These are phyloP conservation scores for Wallacemonas sp. DNA, from an alignment of 208 protist genomes.

Conservation along the genomic window DNA sequence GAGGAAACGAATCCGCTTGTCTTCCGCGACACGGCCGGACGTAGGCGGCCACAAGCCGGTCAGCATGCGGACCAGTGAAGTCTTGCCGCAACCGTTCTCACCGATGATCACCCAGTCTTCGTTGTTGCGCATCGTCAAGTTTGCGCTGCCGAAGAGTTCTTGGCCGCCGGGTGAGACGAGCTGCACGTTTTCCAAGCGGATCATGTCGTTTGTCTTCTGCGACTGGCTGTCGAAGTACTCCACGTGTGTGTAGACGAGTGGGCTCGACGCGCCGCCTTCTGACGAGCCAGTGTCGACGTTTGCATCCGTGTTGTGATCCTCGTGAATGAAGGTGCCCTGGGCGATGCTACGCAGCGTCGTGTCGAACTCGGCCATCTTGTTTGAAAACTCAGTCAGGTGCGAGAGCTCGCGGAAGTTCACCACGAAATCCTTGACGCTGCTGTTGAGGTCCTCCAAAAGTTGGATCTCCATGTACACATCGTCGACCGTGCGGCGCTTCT, in stretches of 20 bases:
- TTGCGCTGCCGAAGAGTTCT: conserved; percentile 59
- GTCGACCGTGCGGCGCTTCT: conserved; percentile 45
- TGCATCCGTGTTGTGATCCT: neutral
- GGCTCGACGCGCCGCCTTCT: neutral
- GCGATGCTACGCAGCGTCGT: conserved; percentile 72
- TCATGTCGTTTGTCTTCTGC: conserved; percentile 14
- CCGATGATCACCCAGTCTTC: conserved; percentile 85
- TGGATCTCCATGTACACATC: conserved; percentile 78
- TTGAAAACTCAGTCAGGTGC: conserved; percentile 77
- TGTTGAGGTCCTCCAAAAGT: conserved; percentile 79
- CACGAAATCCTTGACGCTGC: conserved; percentile 79
- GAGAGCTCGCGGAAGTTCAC: conserved; percentile 88
- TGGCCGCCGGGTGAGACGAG: conserved; percentile 61
- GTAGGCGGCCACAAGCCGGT: conserved; percentile 73
- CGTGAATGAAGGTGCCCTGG: conserved; percentile 48
- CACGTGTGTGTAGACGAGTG: conserved; percentile 44
- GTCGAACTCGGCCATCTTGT: conserved; percentile 79
- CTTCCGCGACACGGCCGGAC: conserved; percentile 39
- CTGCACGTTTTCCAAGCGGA: conserved; percentile 51
- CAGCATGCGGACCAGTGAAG: conserved; percentile 82
- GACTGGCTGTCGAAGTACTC: conserved; percentile 18
- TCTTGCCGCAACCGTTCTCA: conserved; percentile 87
- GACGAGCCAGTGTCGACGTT: neutral
- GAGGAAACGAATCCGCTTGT: conserved; percentile 47
- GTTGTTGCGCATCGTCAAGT: conserved; percentile 45